Evolutionary conservation across 1,139 yeast genomes (phyloP).

Genomic region (Lizanozyma gosingica): DNA sequence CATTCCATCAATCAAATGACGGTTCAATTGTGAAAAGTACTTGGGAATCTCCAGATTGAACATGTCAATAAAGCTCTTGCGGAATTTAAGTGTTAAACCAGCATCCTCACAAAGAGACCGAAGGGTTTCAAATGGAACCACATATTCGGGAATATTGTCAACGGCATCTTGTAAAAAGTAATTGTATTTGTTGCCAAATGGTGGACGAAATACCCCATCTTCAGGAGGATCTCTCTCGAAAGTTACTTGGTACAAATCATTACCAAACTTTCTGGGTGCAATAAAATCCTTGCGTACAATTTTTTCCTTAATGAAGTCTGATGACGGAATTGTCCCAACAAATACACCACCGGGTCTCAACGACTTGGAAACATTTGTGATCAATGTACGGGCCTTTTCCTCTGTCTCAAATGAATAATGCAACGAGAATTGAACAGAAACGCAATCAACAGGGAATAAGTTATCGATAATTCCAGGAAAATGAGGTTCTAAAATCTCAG

Average conservation of each 20-base stretch:
- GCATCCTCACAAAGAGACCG: slow-evolving; percentile 78
- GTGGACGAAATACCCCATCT: slow-evolving; percentile 62
- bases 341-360: slow-evolving; percentile 77
- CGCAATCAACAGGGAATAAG: slow-evolving; percentile 78
- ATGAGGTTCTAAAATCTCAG: slow-evolving; percentile 60
- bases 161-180: slow-evolving; percentile 88
- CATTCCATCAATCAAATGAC: slow-evolving; percentile 61
- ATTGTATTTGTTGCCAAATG: slow-evolving; percentile 77
- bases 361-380: slow-evolving; percentile 69
- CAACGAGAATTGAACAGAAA: slow-evolving; percentile 82
- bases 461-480: slow-evolving; percentile 45
- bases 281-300: slow-evolving; percentile 36
- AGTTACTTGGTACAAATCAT: slow-evolving; percentile 68
- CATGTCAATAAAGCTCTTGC: slow-evolving; percentile 73
- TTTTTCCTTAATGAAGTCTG: slow-evolving; percentile 70
- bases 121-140: slow-evolving; percentile 90
- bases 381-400: slow-evolving; percentile 60
- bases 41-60: slow-evolving; percentile 72
- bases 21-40: slow-evolving; percentile 51
- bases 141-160: slow-evolving; percentile 92
- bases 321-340: slow-evolving; percentile 90
- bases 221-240: slow-evolving; percentile 70
- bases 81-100: slow-evolving; percentile 62
- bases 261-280: slow-evolving; percentile 66
- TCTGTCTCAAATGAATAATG: slow-evolving; percentile 93